Base-by-base conservation (phyloP, 768 basidiomycete genomes). In the Melanogaster broomeanus region DNA sequence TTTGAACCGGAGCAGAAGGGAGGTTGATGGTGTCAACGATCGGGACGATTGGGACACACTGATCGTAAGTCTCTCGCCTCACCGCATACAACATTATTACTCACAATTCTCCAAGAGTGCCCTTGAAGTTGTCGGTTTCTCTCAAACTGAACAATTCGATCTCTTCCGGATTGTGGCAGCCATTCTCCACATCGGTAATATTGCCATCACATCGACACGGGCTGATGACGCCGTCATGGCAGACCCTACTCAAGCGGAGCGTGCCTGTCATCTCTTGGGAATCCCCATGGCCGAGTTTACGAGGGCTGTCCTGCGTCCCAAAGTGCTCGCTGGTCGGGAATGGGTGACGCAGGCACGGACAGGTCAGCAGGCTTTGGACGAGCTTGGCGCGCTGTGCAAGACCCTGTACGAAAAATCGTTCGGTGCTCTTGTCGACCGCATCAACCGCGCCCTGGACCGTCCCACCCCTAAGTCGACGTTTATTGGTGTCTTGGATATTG, bases 401-500 rank as follows among this genome's bases (percentile, higher is more conserved):
- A 94, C 90, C 2, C 75, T 98, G 13, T 99, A 98, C 72, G 97
- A 98, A 75, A 98, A 97, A 70, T 93, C 88, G 3, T 98, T 99
- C 61, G 92, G 94, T 21, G 79, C 84, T 13, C 80, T 99, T 41
- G 97, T 99, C 21, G 96, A 98, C 58, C 82, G 93, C 31, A 91
- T 99, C 69, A 99, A 99, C 68, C 83, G 84, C 25, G 95, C 95
- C 2, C 79, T 99, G 4, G 96, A 98, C 63, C 83, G 96, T 3
- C 96, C 96, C 2, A 88, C 90, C 3, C 88, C 88, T 38, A 91
- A 95, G 72, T 84, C 88, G 8, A 90, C 90, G 2, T 99, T 98
- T 69, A 98, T 99, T 54, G 97, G 97, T 38, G 97, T 99, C 9
- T 81, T 99, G 28, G 97, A 99, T 81, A 99, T 99, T 46, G 97